Percentiles rank a stretch among this genome's conserved stretches.
Conservation (phyloP, 2,329 filamentous ascomycete genomes). For the Colletotrichum liriopes region DNA sequence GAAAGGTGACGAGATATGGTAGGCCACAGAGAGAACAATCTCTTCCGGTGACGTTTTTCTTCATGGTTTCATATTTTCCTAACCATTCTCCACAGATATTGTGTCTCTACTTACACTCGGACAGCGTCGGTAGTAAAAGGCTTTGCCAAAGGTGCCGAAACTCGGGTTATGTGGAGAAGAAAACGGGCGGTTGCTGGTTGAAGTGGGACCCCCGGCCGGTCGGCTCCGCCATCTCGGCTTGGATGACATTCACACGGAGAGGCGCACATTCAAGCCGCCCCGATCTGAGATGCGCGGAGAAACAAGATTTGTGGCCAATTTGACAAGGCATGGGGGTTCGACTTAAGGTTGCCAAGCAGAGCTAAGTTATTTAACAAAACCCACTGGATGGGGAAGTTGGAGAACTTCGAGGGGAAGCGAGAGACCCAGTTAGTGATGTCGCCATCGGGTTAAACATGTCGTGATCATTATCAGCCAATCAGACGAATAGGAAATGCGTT, state of each 20-base stretch:
- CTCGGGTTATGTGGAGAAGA: not conserved
- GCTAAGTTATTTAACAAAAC: not conserved
- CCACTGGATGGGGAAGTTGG: not conserved
- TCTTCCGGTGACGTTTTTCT: too few relatives aligned
- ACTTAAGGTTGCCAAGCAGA: conserved; percentile 16
- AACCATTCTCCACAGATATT: too few relatives aligned
- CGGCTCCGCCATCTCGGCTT: not conserved
- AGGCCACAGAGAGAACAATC: too few relatives aligned
- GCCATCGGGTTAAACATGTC: conserved; percentile 39
- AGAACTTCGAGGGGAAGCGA: conserved; percentile 1
- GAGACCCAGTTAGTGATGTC: conserved; percentile 27
- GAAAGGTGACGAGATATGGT: not conserved
- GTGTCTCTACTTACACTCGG: not conserved
- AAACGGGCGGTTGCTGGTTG: not conserved
- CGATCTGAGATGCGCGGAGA: conserved; percentile 13
- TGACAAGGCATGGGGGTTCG: not conserved
- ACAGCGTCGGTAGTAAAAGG: not conserved
- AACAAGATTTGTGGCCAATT: conserved; percentile 3
- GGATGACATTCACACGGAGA: too few relatives aligned
- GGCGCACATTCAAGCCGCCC: not conserved
- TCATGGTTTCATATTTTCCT: too few relatives aligned
- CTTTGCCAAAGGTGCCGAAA: not conserved
- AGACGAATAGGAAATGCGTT: not conserved
- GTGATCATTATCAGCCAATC: conserved; percentile 36
- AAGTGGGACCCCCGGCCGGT: not conserved